Evolutionary conservation across 768 basidiomycete genomes (phyloP).

Genomic region (Termitomyces sp.): DNA sequence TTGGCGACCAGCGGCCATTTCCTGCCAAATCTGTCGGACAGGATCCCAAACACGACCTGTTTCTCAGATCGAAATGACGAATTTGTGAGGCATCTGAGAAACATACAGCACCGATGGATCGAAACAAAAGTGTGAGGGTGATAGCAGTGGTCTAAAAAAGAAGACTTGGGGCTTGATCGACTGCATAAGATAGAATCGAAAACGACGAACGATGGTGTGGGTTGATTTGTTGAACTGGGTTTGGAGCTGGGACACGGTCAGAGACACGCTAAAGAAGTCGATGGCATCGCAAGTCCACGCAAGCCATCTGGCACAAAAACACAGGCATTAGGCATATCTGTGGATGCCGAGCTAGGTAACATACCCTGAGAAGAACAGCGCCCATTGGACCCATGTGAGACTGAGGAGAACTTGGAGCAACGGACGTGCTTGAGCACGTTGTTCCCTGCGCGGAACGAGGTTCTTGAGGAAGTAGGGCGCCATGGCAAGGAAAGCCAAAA

Average conservation of each 20-base stretch:
- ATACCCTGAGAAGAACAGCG: slow-evolving; percentile 57
- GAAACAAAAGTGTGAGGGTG: slow-evolving; percentile 90
- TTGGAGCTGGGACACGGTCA: slow-evolving; percentile 44
- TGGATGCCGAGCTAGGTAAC: slow-evolving; percentile 16
- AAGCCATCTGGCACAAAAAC: slow-evolving; percentile 48
- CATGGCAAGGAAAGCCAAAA: slow-evolving; percentile 24
- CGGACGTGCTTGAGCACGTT: slow-evolving; percentile 28
- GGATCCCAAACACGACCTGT: slow-evolving; percentile 69
- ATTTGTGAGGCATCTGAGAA: background rate
- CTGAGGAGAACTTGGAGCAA: slow-evolving; percentile 36
- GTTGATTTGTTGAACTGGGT: slow-evolving; percentile 41
- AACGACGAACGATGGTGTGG: slow-evolving; percentile 34
- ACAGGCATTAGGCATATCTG: background rate
- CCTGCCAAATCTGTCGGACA: slow-evolving; percentile 87
- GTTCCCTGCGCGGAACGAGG: slow-evolving; percentile 45
- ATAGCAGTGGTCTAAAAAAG: slow-evolving; percentile 63
- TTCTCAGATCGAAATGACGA: slow-evolving; percentile 9
- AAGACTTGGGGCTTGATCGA: background rate
- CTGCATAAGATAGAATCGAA: background rate
- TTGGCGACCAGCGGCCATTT: slow-evolving; percentile 90
- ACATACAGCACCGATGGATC: slow-evolving; percentile 67
- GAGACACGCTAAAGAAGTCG: slow-evolving; percentile 79
- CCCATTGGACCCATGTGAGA: slow-evolving; percentile 51
- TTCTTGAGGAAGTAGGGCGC: slow-evolving; percentile 43
- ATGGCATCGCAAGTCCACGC: slow-evolving; percentile 87